A percentile compares a stretch with the other conserved stretches of the same genome.
These are phyloP conservation scores for Elymus sibiricus DNA, from an alignment of 176 grass and related monocot genomes.

Conservation along the genomic window DNA sequence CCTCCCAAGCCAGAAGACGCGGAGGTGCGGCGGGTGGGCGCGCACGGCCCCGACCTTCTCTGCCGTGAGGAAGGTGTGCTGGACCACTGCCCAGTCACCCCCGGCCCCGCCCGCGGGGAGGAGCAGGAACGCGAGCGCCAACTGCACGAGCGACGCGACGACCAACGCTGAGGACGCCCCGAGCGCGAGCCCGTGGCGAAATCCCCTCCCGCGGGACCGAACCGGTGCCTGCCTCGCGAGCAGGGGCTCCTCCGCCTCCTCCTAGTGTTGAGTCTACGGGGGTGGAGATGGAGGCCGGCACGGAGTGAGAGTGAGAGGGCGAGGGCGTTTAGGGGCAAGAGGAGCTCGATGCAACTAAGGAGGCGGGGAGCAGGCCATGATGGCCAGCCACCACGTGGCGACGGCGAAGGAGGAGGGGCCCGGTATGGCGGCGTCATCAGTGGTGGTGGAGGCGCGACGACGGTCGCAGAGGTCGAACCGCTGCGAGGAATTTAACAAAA, in stretches of 20 bases:
- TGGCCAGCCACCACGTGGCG: no score
- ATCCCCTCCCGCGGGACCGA: not conserved
- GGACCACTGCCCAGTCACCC: no score
- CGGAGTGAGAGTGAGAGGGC: conserved; percentile 40
- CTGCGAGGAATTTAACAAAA: no score
- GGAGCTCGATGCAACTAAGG: not conserved
- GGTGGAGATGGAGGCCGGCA: not conserved
- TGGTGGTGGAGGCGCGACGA: no score
- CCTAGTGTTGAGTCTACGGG: not conserved
- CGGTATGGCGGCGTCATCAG: no score
- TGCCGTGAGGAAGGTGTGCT: no score
- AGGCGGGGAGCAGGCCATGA: conserved; percentile 26
- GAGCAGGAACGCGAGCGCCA: no score
- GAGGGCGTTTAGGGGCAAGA: conserved; percentile 37
- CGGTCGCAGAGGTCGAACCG: no score
- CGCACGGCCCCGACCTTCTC: no score
- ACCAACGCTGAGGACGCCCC: conserved; percentile 20
- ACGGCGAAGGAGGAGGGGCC: no score
- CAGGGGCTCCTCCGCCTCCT: conserved; percentile 22
- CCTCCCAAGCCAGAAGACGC: conserved; percentile 43
- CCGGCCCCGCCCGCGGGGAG: no score
- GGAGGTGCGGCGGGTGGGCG: no score
- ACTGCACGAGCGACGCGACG: not conserved
- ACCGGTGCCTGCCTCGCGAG: not conserved
- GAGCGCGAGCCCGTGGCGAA: conserved; percentile 22